phyloP scores from a whole-genome alignment of 129 eudicot species.

The Gnaphalium uliginosum region DNA sequence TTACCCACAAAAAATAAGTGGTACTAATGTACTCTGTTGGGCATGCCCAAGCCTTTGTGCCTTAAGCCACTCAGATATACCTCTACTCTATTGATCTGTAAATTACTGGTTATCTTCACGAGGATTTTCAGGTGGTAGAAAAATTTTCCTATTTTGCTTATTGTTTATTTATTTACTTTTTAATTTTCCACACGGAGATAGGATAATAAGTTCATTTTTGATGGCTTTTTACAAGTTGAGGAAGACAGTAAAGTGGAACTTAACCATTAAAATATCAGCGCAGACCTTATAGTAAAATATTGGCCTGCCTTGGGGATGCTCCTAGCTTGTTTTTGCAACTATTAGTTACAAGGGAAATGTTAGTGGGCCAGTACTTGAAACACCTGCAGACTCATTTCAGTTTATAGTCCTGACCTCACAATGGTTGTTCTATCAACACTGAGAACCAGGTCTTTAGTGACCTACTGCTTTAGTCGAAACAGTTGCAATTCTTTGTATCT shows the following conservation, averaged over 20 bases:
- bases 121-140: background rate
- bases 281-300: background rate
- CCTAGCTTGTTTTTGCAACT: background rate
- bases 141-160: too few species aligned
- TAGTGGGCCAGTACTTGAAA: background rate
- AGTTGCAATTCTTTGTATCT: background rate
- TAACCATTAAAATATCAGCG: background rate
- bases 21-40: background rate
- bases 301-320: background rate
- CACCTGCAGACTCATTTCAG: background rate
- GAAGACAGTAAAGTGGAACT: background rate
- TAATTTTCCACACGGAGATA: too few species aligned
- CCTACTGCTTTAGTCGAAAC: background rate
- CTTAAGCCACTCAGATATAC: background rate
- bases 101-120: background rate
- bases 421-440: background rate
- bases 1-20: too few species aligned
- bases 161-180: too few species aligned
- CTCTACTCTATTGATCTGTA: background rate
- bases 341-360: background rate
- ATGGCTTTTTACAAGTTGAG: background rate
- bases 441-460: background rate
- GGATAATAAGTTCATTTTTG: background rate
- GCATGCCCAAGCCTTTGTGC: background rate
- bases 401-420: background rate